Evolutionary conservation across 208 protist species (phyloP).

Genomic region (Acanthamoeba culbertsoni): DNA sequence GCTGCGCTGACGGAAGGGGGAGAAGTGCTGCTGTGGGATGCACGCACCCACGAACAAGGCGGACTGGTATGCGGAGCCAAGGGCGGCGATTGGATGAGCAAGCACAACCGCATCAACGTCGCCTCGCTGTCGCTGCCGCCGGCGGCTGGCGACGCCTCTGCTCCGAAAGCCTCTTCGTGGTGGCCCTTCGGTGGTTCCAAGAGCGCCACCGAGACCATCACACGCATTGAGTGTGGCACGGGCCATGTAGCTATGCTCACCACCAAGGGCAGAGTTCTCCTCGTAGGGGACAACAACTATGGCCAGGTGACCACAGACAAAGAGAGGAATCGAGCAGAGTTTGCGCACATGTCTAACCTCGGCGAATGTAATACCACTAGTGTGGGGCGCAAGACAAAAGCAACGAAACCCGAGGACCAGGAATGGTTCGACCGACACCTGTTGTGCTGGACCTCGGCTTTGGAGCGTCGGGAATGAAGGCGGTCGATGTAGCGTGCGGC

Average conservation of each 20-base stretch:
- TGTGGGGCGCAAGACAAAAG: neutral
- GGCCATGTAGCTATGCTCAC: neutral
- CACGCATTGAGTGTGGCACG: neutral
- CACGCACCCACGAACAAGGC: neutral
- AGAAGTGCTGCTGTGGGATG: neutral
- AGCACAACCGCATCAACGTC: neutral
- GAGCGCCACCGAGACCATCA: neutral
- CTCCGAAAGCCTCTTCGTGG: neutral
- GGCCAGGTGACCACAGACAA: too few relatives aligned
- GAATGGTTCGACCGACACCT: neutral
- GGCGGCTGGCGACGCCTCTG: neutral
- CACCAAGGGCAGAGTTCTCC: neutral
- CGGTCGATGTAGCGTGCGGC: neutral
- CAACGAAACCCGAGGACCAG: slow-evolving; percentile 1
- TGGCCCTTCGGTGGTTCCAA: neutral
- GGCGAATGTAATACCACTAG: neutral
- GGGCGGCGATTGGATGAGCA: neutral
- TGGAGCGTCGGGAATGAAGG: neutral
- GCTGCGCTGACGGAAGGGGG: neutral
- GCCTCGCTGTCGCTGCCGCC: neutral
- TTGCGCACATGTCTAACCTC: neutral
- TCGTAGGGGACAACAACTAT: slow-evolving; percentile 13
- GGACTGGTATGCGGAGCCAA: neutral
- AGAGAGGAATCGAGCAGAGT: too few relatives aligned
- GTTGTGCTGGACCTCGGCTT: neutral